Percentiles rank a stretch among this genome's conserved stretches.
phyloP scores from a whole-genome alignment of 768 basidiomycete species.

The Suillus luteus region DNA sequence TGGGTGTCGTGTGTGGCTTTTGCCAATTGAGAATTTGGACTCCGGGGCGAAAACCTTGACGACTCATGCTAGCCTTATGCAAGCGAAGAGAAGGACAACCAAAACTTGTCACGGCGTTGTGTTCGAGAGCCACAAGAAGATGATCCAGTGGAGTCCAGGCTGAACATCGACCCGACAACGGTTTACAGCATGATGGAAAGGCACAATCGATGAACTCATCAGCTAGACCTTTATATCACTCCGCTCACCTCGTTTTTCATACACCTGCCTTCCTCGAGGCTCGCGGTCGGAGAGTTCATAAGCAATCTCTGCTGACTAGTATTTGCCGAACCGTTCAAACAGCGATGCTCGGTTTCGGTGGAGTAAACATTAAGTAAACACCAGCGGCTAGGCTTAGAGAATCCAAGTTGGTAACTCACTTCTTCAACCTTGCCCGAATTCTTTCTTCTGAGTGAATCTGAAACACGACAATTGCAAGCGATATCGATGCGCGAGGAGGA shows the following conservation, averaged over 20 bases:
- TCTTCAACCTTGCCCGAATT: not conserved
- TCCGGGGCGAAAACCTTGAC: not conserved
- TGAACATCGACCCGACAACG: not conserved
- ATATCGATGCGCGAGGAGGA: not conserved
- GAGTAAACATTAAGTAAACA: conserved; percentile 5
- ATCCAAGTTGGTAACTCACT: not conserved
- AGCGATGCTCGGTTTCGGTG: conserved; percentile 2
- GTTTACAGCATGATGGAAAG: conserved; percentile 8
- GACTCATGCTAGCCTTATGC: not conserved
- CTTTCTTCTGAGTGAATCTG: conserved; percentile 5
- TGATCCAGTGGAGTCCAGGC: not conserved
- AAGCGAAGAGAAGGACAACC: not conserved
- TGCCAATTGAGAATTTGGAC: not conserved
- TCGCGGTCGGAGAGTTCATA: not conserved
- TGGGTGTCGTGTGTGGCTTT: not conserved
- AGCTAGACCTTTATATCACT: conserved; percentile 4
- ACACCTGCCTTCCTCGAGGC: conserved; percentile 9
- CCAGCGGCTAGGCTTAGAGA: too few species aligned
- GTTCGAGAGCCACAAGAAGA: not conserved
- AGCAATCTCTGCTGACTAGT: not conserved
- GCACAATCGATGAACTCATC: not conserved
- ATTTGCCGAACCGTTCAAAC: conserved; percentile 3
- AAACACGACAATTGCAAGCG: not conserved
- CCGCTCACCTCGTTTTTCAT: conserved; percentile 7
- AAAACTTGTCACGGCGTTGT: not conserved